Evolutionary conservation across 208 protist genomes (phyloP), one percentile per base, ranked within the genome.

Genomic region (Novymonas esmeraldas): DNA sequence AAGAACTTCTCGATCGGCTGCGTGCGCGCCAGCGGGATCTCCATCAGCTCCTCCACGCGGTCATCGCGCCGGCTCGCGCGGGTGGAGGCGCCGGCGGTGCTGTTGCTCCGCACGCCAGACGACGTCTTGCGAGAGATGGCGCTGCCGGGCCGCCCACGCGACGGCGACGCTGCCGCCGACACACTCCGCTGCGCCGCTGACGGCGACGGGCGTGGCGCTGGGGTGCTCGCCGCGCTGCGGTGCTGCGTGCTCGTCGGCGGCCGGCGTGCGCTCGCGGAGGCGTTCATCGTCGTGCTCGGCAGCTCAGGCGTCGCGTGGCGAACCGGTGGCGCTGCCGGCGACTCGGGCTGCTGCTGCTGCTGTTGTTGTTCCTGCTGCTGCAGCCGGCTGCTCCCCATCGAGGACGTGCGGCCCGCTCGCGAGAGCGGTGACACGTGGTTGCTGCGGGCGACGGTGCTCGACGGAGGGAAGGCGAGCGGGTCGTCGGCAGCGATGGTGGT

Each of bases 1-100:
- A 96, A 96, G 62, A 94, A 96, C 59, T 81, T 79, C 39, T 96
- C 90, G 24, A 91, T 77, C 4, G 90, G 86, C 39, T 81, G 78
- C 5, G 72, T 79, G 41, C 59, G 71, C 6, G 72, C 46, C 29
- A 80, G 67, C 26, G 69, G 70, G 31, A 95, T 64, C 38, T 84
- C 78, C 51, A 91, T 90, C n/a, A 96, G 78, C 61, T 84, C 64
- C 74, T 96, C 88, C 13, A 89, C 85, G 20, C 55, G 60, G 11
- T 67, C 73, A 18, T 48, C 56, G 18, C 48, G 38, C 38, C 39
- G 56, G 52, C 64, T 82, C 28, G 56, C 58, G 29, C 41, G 49
- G 50, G 38, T 70, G 28, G 58, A 64, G 61, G 58, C 59, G 50
- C 70, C 51, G 34, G 39, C 64, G 55, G 31, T 79, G 68, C 60